These are phyloP conservation scores for Fomitopsis schrenkii DNA, from an alignment of 1,284 basidiomycete genomes.

Conservation along the genomic window DNA sequence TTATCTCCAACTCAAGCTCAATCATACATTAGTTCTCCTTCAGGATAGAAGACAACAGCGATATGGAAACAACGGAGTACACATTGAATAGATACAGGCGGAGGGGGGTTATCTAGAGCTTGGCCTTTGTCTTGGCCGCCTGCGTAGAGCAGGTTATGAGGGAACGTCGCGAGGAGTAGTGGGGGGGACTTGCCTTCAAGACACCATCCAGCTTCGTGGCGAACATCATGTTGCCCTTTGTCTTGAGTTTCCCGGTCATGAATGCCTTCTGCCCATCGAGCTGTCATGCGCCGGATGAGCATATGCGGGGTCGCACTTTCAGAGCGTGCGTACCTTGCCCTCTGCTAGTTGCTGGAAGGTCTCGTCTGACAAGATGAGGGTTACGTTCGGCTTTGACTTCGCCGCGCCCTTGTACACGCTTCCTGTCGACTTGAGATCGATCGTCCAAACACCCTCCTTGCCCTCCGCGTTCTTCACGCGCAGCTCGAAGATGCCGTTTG, in stretches of 20 bases:
- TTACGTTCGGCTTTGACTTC: conserved; percentile 73
- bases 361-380: conserved; percentile 72
- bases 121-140: conserved; percentile 36
- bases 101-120: conserved; percentile 25
- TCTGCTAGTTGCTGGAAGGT: conserved; percentile 61
- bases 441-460: conserved; percentile 85
- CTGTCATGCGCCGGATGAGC: conserved; percentile 29
- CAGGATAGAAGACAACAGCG: neutral
- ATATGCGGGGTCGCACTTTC: neutral
- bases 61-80: neutral
- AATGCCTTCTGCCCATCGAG: conserved; percentile 90
- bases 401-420: conserved; percentile 77
- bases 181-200: conserved; percentile 54
- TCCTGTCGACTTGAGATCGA: conserved; percentile 92
- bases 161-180: neutral
- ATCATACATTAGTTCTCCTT: neutral
- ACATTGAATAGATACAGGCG: neutral
- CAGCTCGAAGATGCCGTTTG: conserved; percentile 90
- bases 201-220: conserved; percentile 85
- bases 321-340: conserved; percentile 51
- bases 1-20: conserved; percentile 6
- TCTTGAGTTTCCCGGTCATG: conserved; percentile 89
- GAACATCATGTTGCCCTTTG: conserved; percentile 84
- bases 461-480: conserved; percentile 77
- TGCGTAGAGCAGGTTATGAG: conserved; percentile 11